Evolutionary conservation across 345 rosid genomes (phyloP), one percentile per base, ranked within the genome.

Genomic region (Linum tenue): DNA sequence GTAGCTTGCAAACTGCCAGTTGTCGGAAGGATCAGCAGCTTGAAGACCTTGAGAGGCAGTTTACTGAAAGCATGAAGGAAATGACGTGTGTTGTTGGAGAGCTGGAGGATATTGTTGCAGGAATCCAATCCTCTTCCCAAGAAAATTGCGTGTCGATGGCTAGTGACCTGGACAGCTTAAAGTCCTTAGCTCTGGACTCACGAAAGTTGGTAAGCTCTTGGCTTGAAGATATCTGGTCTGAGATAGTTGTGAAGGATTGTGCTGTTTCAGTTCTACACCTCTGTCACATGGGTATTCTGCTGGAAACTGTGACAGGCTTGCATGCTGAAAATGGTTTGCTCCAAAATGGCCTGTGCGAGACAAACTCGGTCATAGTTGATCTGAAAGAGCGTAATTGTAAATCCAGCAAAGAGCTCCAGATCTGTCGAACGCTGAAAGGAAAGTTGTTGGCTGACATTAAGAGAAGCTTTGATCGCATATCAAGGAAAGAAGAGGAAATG

Each of bases 211-310:
- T 81, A 73, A 73, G 77, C 50, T 79, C 87, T 42, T 82, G 81
- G 83, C 83, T 94, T 73, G 99, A 90, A 74, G 97, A 94, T 70
- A 72, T 94, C 69, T 94, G 99, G 97, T 86, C 99, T 14, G 97
- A 82, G 79, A 85, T 94, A 64, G 78, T 90, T 60, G 81, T 73
- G 70, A 88, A 91, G 79, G 99, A 90, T 62, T 90, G 95, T 83
- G 92, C 95, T 65, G 71, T 94, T 59, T 87, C 99, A 39, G 89
- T 89, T 66, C 73, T 94, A 67, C 96, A 94, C 65, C 84, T 84
- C 50, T 94, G 99, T 77, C 95, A 94, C 71, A 88, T 83, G 86
- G 97, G 99, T 60, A 66, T 85, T 79, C 64, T 94, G 77, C 74
- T 90, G 78, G 99, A 94, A 79, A 80, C 86, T 43, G 85, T 85